Conservation (phyloP, 148 eudicot species). For the Dianthus caryophyllus region DNA sequence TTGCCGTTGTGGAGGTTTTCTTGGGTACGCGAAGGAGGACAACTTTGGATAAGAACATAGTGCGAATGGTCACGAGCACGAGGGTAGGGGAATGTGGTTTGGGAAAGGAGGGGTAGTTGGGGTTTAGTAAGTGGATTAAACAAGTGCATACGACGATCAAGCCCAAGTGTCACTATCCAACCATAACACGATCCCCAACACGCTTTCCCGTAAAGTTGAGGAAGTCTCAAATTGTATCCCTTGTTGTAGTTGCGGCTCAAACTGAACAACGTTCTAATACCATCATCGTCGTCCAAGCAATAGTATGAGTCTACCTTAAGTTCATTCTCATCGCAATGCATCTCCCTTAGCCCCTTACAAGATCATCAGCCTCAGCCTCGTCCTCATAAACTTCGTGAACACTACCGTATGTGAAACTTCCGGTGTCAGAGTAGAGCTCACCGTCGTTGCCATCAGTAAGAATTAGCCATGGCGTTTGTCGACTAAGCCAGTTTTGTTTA, state of each 20-base stretch:
- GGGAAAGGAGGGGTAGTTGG: constrained; percentile 13
- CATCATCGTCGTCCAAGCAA: background rate
- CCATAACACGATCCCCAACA: no score
- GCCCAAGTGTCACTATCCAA: constrained; percentile 24
- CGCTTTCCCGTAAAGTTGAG: constrained; percentile 1
- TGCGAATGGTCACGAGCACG: background rate
- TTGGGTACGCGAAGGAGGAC: constrained; percentile 2
- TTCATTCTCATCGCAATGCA: background rate
- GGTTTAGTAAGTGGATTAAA: constrained; percentile 23
- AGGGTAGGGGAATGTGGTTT: background rate
- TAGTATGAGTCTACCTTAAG: background rate
- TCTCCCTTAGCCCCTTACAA: background rate
- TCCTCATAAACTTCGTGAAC: background rate
- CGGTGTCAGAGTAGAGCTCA: constrained; percentile 5
- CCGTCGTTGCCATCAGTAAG: constrained; percentile 8
- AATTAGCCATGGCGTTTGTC: constrained; percentile 11
- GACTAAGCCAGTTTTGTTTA: background rate
- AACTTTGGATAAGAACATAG: background rate
- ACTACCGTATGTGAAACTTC: background rate
- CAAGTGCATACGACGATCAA: constrained; percentile 13
- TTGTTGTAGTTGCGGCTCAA: background rate
- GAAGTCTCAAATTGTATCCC: background rate
- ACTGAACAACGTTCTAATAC: background rate
- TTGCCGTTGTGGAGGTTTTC: background rate
- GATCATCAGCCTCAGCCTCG: background rate